A percentile compares a stretch with the other conserved stretches of the same genome.
Evolutionary conservation across 106 monocot genomes (phyloP).

Genomic region (Dendrobium catenatum): DNA sequence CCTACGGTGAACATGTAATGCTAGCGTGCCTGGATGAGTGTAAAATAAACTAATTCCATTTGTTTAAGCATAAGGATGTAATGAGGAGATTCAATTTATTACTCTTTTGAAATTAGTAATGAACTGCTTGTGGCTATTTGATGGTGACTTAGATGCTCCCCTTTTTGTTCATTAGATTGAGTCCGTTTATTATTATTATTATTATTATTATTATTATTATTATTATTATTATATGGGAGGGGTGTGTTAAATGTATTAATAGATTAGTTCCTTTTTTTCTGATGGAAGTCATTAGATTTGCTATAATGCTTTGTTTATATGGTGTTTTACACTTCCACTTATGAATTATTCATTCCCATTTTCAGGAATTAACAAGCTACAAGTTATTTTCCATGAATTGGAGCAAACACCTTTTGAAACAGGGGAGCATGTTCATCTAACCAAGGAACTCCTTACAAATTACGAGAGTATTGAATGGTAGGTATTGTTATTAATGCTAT

Average conservation of each 20-base stretch:
- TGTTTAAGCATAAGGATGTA: no score
- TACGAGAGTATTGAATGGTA: slow-evolving; percentile 22
- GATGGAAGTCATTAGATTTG: not conserved
- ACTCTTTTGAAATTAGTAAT: slow-evolving; percentile 11
- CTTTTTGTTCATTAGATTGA: no score
- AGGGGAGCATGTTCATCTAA: slow-evolving; percentile 56
- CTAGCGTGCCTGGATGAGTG: not conserved
- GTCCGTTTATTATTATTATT: no score
- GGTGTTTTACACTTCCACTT: not conserved
- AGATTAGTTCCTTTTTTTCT: no score
- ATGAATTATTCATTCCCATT: not conserved
- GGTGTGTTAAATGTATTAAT: no score
- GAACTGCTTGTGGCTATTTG: not conserved
- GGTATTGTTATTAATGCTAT: slow-evolving; percentile 2
- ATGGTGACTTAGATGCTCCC: no score
- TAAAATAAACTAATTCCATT: no score
- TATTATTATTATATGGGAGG: no score
- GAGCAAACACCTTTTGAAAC: slow-evolving; percentile 43
- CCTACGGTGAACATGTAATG: not conserved
- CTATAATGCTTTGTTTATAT: not conserved
- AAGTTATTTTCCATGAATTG: slow-evolving; percentile 50
- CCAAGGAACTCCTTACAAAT: slow-evolving; percentile 37
- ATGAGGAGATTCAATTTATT: no score
- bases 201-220: no score
- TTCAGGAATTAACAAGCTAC: slow-evolving; percentile 62